phyloP scores from a whole-genome alignment of 805 yeast genomes.

The Vanderwaltozyma tropicalis region DNA sequence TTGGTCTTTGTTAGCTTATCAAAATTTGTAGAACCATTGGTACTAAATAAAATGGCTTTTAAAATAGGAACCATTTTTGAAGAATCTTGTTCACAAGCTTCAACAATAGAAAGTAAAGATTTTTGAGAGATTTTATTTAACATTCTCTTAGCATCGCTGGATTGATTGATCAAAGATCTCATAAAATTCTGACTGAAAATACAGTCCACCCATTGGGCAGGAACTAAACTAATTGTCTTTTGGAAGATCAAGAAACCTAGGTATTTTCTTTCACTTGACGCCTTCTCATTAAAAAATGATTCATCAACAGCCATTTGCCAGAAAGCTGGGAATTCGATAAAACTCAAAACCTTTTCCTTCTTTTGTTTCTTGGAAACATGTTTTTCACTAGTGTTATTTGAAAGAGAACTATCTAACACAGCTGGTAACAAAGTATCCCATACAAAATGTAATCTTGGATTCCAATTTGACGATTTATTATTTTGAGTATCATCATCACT shows the following conservation, averaged over 20 bases:
- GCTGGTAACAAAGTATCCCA: constrained; percentile 54
- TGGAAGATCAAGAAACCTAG: constrained; percentile 73
- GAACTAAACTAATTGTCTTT: constrained; percentile 31
- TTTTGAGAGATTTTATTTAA: constrained; percentile 57
- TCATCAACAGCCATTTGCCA: constrained; percentile 78
- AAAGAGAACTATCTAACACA: constrained; percentile 19
- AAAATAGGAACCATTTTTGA: constrained; percentile 26
- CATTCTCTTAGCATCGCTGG: constrained; percentile 52
- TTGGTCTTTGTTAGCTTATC: constrained; percentile 70
- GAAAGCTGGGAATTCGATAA: constrained; percentile 46
- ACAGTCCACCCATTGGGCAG: constrained; percentile 11
- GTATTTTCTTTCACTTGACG: constrained; percentile 79
- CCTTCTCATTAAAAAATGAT: constrained; percentile 58
- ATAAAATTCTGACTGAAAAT: constrained; percentile 56
- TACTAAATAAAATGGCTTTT: constrained; percentile 31
- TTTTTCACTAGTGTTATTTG: constrained; percentile 6
- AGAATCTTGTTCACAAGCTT: constrained; percentile 31
- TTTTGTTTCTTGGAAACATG: constrained; percentile 33
- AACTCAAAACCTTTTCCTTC: constrained; percentile 17
- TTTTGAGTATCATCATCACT: constrained; percentile 15
- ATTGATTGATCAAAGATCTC: constrained; percentile 68
- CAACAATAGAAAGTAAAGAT: constrained; percentile 36
- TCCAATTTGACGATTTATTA: constrained; percentile 53
- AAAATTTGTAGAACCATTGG: constrained; percentile 54
- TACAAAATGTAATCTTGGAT: constrained; percentile 62